Conservation (phyloP, 2,329 filamentous ascomycete species). For the Helotiales sp. region DNA sequence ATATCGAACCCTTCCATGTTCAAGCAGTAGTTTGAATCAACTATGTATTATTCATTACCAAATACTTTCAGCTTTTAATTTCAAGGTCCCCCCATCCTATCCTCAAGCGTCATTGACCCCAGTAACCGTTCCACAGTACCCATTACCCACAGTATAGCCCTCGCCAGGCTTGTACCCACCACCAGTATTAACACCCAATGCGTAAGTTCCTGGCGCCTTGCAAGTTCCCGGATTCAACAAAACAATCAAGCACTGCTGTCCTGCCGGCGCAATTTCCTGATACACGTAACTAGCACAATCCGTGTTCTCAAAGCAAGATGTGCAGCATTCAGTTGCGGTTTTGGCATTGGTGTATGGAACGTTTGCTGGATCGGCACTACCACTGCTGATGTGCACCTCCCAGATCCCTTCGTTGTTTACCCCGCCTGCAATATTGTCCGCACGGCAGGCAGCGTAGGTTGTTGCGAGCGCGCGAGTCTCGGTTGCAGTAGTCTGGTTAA, state of each 20-base stretch:
- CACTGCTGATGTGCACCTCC: constrained; percentile 4
- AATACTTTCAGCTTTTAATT: neutral
- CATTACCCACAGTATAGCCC: constrained; percentile 7
- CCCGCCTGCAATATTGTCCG: neutral
- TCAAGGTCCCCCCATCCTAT: neutral
- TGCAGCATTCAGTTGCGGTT: constrained; percentile 2
- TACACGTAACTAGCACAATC: constrained; percentile 11
- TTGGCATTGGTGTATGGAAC: constrained; percentile 5
- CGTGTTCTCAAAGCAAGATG: neutral
- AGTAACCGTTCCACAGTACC: constrained; percentile 3
- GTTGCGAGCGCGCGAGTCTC: constrained; percentile 5
- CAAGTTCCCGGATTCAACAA: neutral
- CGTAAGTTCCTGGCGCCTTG: neutral
- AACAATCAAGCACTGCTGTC: constrained; percentile 10
- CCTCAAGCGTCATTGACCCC: constrained; percentile 7
- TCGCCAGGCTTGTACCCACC: constrained; percentile 7
- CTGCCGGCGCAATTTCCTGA: neutral
- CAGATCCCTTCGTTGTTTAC: constrained; percentile 10
- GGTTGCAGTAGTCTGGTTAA: neutral
- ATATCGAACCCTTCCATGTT: neutral
- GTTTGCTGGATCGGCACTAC: neutral
- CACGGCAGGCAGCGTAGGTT: neutral
- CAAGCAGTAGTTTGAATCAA: neutral
- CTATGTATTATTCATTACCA: neutral
- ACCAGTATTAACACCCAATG: constrained; percentile 6